Evolutionary conservation across 148 eudicot genomes (phyloP), one percentile per base, ranked within the genome.

Genomic region (Chenopodium album): DNA sequence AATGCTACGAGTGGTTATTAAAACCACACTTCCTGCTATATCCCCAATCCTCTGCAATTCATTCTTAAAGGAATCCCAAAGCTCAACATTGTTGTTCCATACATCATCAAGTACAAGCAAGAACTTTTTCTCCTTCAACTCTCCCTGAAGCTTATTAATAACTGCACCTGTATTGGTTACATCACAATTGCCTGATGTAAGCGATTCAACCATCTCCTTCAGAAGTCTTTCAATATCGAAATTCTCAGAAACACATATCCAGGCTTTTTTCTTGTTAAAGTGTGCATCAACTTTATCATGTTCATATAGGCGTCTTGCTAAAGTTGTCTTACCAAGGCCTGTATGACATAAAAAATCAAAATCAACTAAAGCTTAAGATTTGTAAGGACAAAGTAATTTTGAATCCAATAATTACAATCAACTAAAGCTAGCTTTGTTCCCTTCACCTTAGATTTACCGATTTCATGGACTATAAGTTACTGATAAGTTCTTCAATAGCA

Each of bases 51-150:
- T 52, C 9, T 48, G 73, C 68, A 83, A 52, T 2, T 10, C 75
- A 2, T 20, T 17, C 28, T 71, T 73, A 0, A 83, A 66, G 23
- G 22, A 64, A 32, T 20, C 16, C 85, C 82, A 78, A 52, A n/a
- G n/a, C 22, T 41, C 73, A 37, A 62, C 28, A 3, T 64, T 44
- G 16, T 14, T 67, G 46, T 50, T 65, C 85, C 85, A 83, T 20
- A 83, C 75, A 83, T 83, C 85, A 78, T 83, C 82, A 73, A 83
- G 80, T 17, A 83, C 82, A 23, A 83, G 82, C 60, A 83, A 34
- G 20, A 28, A 65, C 46, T 75, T 81, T 7, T 75, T 81, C 20
- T 50, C 78, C 22, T 48, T 75, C 13, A 81, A 23, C 9, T 20
- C 22, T 22, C 48, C 23, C 23, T 50, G 62, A 65, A 67, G 64